Evolutionary conservation across 177 flowering plant genomes (phyloP), one percentile per base, ranked within the genome.

Genomic region (Telopea speciosissima): DNA sequence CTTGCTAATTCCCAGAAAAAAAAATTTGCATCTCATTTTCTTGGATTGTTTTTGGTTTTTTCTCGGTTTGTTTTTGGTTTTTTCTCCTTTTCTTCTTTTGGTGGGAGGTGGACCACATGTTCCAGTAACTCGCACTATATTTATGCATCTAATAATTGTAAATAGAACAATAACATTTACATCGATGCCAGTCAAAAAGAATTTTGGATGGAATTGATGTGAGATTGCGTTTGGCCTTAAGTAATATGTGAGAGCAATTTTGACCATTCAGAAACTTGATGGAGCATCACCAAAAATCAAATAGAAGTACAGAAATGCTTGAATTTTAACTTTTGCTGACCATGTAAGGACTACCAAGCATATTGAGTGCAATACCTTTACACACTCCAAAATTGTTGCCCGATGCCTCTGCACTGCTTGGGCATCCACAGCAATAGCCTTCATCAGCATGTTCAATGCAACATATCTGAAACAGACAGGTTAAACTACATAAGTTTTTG

Each of bases 391-490:
- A 72, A 96, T 96, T 62, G 98, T 96, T 58, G 85, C 87, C 54
- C 97, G 88, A 78, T 96, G 97, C 82, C 99, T 86, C 82, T 96
- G 98, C 69, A 92, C 97, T 65, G 97, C 97, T 83, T 91, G 98
- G 77, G 93, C 79, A 84, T 96, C 99, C 67, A 90, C 87, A 17
- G 81, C 73, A 40, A 96, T 81, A 73, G 97, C 97, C 83, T 79
- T 90, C 97, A 85, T 90, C 79, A 93, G 79, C 97, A 93, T 96
- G 81, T 93, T 96, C 78, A 96, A 77, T 49, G 99, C 98, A 79
- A 96, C 99, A 88, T 96, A 96, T 80, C 99, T 96, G 86, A 21
- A 79, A 33, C 40, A 74, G 64, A 28, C 25, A 64, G 61, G 24
- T 28, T 21, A 19, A 56, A 56, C 23, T 56, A n/a, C n/a, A 56